These are phyloP conservation scores for Pestalotiopsis sp. DNA, from an alignment of 2,329 filamentous ascomycete species.

Conservation along the genomic window DNA sequence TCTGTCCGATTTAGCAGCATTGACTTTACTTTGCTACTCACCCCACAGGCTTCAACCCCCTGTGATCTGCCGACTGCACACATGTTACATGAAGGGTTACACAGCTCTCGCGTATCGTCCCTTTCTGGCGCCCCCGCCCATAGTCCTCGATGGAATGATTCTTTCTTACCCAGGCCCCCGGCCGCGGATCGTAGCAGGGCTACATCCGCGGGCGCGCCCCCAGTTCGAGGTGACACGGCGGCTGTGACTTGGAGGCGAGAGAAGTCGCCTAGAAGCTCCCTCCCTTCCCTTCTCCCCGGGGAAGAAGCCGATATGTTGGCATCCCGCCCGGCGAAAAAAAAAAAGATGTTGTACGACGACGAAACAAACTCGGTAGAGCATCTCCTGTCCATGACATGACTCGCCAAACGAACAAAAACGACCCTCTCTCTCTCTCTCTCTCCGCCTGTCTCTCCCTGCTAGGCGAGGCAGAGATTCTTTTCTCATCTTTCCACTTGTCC, in stretches of 20 bases:
- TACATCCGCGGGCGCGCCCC: too few relatives aligned
- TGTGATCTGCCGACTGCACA: not conserved
- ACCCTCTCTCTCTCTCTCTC: too few relatives aligned
- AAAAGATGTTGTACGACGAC: not conserved
- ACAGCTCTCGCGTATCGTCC: not conserved
- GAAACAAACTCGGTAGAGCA: not conserved
- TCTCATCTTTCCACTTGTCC: not conserved
- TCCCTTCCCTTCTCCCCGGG: not conserved
- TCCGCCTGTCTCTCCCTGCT: not conserved
- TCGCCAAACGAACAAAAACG: too few relatives aligned
- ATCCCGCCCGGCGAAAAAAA: not conserved
- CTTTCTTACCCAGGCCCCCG: too few relatives aligned
- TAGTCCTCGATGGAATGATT: not conserved
- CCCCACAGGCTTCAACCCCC: not conserved
- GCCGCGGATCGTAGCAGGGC: too few relatives aligned
- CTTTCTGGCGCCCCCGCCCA: not conserved
- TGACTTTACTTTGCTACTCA: too few relatives aligned
- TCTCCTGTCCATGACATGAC: too few relatives aligned
- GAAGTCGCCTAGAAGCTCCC: not conserved
- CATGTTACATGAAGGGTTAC: not conserved
- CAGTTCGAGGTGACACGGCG: too few relatives aligned
- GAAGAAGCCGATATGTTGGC: not conserved
- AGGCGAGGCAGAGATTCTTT: not conserved
- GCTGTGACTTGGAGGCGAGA: too few relatives aligned
- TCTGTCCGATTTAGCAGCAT: not conserved